phyloP scores from a whole-genome alignment of 345 rosid genomes.

The Heritiera littoralis region DNA sequence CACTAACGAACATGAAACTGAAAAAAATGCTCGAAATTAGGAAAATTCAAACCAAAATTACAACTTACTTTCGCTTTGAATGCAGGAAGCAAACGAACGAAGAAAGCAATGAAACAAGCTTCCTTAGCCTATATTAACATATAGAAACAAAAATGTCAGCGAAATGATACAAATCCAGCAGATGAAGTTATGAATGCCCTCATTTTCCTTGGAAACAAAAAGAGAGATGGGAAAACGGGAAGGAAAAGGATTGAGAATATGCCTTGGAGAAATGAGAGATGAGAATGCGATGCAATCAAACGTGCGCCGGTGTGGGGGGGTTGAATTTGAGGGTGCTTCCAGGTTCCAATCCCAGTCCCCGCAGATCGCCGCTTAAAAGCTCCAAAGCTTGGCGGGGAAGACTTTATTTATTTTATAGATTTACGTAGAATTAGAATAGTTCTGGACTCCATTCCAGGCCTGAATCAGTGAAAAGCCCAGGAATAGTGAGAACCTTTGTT shows the following conservation, averaged over 20 bases:
- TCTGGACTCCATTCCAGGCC: not conserved
- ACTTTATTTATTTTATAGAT: too few species aligned
- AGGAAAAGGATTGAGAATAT: not conserved
- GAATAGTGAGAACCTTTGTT: not conserved
- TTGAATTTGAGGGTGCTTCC: not conserved
- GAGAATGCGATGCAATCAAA: not conserved
- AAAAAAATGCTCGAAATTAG: not conserved
- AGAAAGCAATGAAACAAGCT: not conserved
- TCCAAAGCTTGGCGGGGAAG: not conserved
- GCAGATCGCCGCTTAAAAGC: not conserved
- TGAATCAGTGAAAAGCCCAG: not conserved
- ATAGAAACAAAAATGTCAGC: not conserved
- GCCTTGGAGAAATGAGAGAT: not conserved
- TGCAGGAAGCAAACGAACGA: not conserved
- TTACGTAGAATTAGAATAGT: not conserved
- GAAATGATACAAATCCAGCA: not conserved
- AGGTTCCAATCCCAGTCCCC: not conserved
- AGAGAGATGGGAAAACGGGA: not conserved
- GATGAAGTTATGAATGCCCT: not conserved
- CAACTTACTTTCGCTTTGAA: constrained; percentile 3
- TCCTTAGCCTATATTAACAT: not conserved
- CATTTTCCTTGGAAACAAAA: not conserved
- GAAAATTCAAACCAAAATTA: not conserved
- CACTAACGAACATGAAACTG: not conserved
- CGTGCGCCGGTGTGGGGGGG: not conserved